These are phyloP conservation scores for Elsinoe fawcettii DNA, from an alignment of 2,329 filamentous ascomycete genomes.

Conservation along the genomic window DNA sequence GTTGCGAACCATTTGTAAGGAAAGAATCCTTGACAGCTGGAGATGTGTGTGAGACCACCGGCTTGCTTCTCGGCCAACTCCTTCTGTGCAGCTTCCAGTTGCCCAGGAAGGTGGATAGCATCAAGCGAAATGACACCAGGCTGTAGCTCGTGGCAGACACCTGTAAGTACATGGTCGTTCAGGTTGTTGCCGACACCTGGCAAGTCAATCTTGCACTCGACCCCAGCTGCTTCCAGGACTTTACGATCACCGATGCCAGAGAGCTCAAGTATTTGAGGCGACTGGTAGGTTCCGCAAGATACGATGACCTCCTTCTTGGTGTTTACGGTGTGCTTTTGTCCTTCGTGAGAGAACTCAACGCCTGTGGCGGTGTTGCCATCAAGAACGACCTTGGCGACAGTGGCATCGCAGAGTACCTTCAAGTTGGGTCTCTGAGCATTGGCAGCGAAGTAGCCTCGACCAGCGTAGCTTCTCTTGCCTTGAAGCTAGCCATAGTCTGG, in stretches of 20 bases:
- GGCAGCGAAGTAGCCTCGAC: constrained; percentile 32
- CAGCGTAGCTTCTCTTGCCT: constrained; percentile 32
- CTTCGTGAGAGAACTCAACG: constrained; percentile 37
- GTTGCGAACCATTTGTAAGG: constrained; percentile 30
- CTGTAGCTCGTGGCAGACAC: constrained; percentile 23
- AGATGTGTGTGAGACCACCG: constrained; percentile 28
- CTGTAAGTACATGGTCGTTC: constrained; percentile 20
- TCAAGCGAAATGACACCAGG: constrained; percentile 25
- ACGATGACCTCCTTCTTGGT: constrained; percentile 46
- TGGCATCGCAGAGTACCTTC: constrained; percentile 27
- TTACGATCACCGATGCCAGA: constrained; percentile 48
- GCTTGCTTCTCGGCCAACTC: constrained; percentile 26
- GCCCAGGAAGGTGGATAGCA: constrained; percentile 26
- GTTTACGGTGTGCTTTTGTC: constrained; percentile 29
- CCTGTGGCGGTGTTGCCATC: constrained; percentile 25
- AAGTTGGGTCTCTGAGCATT: constrained; percentile 37
- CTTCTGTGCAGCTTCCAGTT: constrained; percentile 29
- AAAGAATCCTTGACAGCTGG: constrained; percentile 32
- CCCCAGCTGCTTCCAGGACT: constrained; percentile 34
- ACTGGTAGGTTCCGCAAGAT: constrained; percentile 47
- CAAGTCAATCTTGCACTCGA: constrained; percentile 36
- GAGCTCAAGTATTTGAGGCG: constrained; percentile 50
- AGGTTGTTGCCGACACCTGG: constrained; percentile 34
- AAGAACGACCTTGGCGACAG: constrained; percentile 24
- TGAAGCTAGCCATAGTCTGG: constrained; percentile 25